A percentile compares a stretch with the other conserved stretches of the same genome.
Evolutionary conservation across 2,329 filamentous ascomycete species (phyloP).

Genomic region (Dendrostoma leiphaemia): DNA sequence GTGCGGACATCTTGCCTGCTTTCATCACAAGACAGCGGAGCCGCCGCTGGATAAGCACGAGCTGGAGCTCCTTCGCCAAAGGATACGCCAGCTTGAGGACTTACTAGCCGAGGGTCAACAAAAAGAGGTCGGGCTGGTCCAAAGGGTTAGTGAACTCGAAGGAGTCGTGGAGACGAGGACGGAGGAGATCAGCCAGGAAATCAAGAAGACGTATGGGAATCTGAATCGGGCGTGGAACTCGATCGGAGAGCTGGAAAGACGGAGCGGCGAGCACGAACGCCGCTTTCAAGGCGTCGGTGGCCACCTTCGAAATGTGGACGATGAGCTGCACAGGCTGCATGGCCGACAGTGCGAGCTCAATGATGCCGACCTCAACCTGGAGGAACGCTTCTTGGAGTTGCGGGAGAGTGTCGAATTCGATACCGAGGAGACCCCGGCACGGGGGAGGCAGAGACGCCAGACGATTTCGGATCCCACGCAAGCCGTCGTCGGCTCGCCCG

Average conservation of each 20-base stretch:
- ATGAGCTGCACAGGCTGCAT: conserved; percentile 43
- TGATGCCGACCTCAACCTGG: conserved; percentile 49
- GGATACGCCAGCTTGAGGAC: conserved; percentile 26
- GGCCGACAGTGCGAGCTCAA: conserved; percentile 48
- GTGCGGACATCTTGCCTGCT: conserved; percentile 60
- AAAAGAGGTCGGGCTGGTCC: conserved; percentile 37
- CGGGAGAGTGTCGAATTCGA: conserved; percentile 35
- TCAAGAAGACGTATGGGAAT: conserved; percentile 54
- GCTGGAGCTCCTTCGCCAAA: conserved; percentile 42
- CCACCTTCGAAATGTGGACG: conserved; percentile 38
- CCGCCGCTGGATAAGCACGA: conserved; percentile 43
- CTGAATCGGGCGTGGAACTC: conserved; percentile 53
- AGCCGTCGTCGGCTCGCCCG: background rate
- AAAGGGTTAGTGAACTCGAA: conserved; percentile 50
- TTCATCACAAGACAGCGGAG: conserved; percentile 50
- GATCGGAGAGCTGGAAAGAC: conserved; percentile 43
- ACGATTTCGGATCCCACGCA: conserved; percentile 15
- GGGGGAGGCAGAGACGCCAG: conserved; percentile 24
- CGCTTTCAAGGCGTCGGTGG: conserved; percentile 38
- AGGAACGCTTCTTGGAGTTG: conserved; percentile 53
- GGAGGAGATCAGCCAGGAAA: conserved; percentile 49
- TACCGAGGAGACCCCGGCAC: conserved; percentile 16
- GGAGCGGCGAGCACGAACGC: conserved; percentile 35
- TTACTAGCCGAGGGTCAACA: conserved; percentile 2
- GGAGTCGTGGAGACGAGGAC: conserved; percentile 52